A percentile compares a stretch with the other conserved stretches of the same genome.
Conservation (phyloP, 1,284 basidiomycete species). For the Cryptococcus sp. region DNA sequence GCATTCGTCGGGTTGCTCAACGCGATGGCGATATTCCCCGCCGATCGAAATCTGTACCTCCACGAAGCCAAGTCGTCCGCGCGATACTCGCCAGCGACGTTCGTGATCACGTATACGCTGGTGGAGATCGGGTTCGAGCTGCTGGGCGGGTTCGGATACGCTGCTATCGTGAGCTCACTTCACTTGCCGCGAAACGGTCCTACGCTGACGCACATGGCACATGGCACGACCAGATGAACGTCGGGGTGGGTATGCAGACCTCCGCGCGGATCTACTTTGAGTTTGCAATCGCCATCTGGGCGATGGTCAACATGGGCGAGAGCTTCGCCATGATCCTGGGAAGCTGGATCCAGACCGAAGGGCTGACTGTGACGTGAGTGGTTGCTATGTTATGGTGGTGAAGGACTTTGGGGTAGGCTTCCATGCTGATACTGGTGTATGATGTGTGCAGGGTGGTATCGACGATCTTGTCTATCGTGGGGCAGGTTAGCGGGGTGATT, state of each 20-base stretch:
- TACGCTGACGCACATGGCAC: background rate
- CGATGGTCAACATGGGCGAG: constrained; percentile 49
- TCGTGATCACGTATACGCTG: constrained; percentile 51
- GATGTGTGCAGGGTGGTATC: constrained; percentile 42
- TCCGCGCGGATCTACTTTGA: constrained; percentile 51
- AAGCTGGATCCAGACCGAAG: constrained; percentile 35
- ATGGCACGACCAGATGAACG: constrained; percentile 39
- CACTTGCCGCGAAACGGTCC: constrained; percentile 10
- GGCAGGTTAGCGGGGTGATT: constrained; percentile 48
- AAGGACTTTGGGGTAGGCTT: background rate
- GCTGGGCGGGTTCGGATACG: constrained; percentile 33
- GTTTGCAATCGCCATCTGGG: constrained; percentile 49
- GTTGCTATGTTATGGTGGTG: too few relatives aligned
- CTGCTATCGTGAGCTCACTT: constrained; percentile 32
- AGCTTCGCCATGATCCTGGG: constrained; percentile 41
- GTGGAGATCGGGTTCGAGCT: constrained; percentile 51
- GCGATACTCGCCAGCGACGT: constrained; percentile 49
- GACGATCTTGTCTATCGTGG: constrained; percentile 42
- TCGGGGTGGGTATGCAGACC: constrained; percentile 50
- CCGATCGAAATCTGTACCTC: constrained; percentile 50
- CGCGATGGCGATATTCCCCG: constrained; percentile 51
- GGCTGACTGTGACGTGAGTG: constrained; percentile 39
- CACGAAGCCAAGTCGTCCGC: constrained; percentile 50
- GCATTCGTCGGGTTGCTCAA: constrained; percentile 50
- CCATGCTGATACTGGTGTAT: background rate